These are phyloP conservation scores for Raphanus raphanistrum DNA, from an alignment of 345 rosid species.

Conservation along the genomic window DNA sequence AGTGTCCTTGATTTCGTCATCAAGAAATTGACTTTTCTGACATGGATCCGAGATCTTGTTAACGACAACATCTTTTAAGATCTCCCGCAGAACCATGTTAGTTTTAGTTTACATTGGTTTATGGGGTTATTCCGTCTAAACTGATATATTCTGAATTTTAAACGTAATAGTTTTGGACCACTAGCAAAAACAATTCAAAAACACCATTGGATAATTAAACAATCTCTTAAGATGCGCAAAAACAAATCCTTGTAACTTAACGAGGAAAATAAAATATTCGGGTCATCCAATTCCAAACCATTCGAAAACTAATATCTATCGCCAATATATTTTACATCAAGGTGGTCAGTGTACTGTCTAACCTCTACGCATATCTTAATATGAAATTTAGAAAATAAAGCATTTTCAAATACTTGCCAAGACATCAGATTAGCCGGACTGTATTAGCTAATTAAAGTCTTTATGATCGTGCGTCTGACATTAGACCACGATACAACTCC, in stretches of 20 bases:
- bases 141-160: too few relatives aligned
- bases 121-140: too few relatives aligned
- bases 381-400: not conserved
- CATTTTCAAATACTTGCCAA: not conserved
- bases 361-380: not conserved
- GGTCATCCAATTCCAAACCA: not conserved
- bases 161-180: not conserved
- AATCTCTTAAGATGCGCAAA: not conserved
- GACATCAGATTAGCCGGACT: slow-evolving; percentile 22
- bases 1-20: slow-evolving; percentile 37
- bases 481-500: slow-evolving; percentile 25
- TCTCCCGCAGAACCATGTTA: not conserved
- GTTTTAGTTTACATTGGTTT: too few relatives aligned
- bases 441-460: slow-evolving; percentile 15
- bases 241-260: not conserved
- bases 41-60: not conserved
- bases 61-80: not conserved
- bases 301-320: not conserved
- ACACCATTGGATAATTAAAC: not conserved
- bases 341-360: not conserved
- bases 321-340: not conserved
- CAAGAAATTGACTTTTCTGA: slow-evolving; percentile 5
- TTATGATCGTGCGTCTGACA: slow-evolving; percentile 36
- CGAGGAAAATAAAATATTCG: not conserved
- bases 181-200: not conserved